Percentiles rank a stretch among this genome's conserved stretches.
These are phyloP conservation scores for Zymoseptoria passerinii DNA, from an alignment of 2,329 filamentous ascomycete species.

Conservation along the genomic window DNA sequence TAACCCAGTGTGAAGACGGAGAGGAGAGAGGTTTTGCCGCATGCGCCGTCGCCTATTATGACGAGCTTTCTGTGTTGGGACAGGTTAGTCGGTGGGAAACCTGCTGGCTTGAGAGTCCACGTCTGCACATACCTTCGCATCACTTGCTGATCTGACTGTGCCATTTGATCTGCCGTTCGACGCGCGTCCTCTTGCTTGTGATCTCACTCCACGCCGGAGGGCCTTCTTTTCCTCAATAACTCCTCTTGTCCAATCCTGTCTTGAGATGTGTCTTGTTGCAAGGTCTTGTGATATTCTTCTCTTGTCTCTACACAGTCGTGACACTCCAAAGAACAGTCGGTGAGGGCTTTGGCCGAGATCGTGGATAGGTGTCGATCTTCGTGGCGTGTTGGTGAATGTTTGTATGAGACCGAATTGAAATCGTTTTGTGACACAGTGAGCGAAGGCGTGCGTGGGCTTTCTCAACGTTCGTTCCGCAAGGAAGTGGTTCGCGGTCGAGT, in stretches of 20 bases:
- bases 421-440: not conserved
- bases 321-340: not conserved
- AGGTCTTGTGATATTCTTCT: not conserved
- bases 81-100: slow-evolving; percentile 10
- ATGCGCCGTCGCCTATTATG: slow-evolving; percentile 94
- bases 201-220: not conserved
- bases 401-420: too few relatives aligned
- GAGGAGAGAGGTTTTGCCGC: slow-evolving; percentile 93
- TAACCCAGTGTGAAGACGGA: slow-evolving; percentile 97
- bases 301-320: not conserved
- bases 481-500: not conserved
- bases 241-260: not conserved
- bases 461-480: not conserved
- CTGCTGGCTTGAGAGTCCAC: not conserved
- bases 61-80: slow-evolving; percentile 67
- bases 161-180: slow-evolving; percentile 21
- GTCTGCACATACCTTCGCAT: slow-evolving; percentile 30
- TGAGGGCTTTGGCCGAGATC: not conserved
- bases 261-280: not conserved
- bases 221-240: not conserved
- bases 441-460: too few relatives aligned
- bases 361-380: not conserved
- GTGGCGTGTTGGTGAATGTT: not conserved
- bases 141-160: slow-evolving; percentile 31
- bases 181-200: not conserved